phyloP scores from a whole-genome alignment of 176 grass and related monocot species.

The Typha latifolia region DNA sequence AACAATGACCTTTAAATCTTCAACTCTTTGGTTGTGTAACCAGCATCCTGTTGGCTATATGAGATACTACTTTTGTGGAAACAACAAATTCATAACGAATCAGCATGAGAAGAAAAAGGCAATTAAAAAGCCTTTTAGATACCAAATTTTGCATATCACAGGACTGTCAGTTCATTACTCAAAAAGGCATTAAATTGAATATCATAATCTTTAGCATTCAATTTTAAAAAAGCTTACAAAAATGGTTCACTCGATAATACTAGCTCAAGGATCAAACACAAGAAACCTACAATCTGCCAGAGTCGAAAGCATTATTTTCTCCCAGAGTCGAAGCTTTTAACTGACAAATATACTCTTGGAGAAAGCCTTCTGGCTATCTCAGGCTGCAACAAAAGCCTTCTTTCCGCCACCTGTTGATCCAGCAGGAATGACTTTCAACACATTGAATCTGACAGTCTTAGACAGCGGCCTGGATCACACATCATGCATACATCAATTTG shows the following conservation, averaged over 20 bases:
- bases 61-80: too few species aligned
- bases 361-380: background rate
- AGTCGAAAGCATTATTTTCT: background rate
- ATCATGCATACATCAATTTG: background rate
- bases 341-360: background rate
- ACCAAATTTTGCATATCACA: too few species aligned
- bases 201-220: background rate
- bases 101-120: too few species aligned
- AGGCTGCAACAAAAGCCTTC: conserved; percentile 2
- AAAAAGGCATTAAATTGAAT: background rate
- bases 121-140: too few species aligned
- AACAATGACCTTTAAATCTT: too few species aligned
- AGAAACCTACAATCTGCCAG: background rate
- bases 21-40: too few species aligned
- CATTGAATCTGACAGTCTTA: conserved; percentile 11
- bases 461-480: background rate
- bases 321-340: background rate
- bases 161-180: background rate
- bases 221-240: background rate
- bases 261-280: background rate
- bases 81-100: too few species aligned
- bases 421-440: conserved; percentile 10
- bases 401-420: background rate
- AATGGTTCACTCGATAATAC: background rate
- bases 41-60: too few species aligned